Evolutionary conservation across 768 basidiomycete genomes (phyloP).

Genomic region (Filobasidium floriforme): DNA sequence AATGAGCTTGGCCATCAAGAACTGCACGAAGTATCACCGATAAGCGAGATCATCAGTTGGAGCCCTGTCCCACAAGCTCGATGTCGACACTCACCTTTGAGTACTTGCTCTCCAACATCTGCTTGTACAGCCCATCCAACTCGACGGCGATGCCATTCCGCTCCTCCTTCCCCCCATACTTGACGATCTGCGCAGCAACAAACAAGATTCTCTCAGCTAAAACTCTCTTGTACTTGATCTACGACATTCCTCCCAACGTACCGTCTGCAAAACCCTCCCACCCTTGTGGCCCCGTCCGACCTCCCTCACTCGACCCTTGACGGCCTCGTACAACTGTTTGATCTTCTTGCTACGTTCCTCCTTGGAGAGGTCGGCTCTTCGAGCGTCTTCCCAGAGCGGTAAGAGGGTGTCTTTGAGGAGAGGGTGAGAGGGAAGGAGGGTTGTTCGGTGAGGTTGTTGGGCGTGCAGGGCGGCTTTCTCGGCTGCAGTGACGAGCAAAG

Average conservation of each 20-base stretch:
- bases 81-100: constrained; percentile 58
- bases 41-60: background rate
- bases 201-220: background rate
- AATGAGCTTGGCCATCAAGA: constrained; percentile 43
- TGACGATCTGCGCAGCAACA: constrained; percentile 53
- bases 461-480: constrained; percentile 41
- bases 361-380: constrained; percentile 49
- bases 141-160: constrained; percentile 73
- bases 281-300: constrained; percentile 88
- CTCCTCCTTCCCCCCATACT: constrained; percentile 66
- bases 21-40: constrained; percentile 22
- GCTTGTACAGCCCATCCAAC: constrained; percentile 69
- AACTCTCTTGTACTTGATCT: too few species aligned
- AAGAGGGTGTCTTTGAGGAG: constrained; percentile 39
- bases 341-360: constrained; percentile 69
- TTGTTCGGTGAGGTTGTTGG: constrained; percentile 42
- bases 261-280: constrained; percentile 51
- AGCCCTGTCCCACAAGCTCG: too few species aligned
- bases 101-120: constrained; percentile 77
- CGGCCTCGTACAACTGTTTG: constrained; percentile 62
- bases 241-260: constrained; percentile 62
- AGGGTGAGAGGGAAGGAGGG: constrained; percentile 40
- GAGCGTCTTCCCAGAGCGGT: constrained; percentile 42
- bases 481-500: constrained; percentile 7
- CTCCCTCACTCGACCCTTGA: constrained; percentile 74